These are phyloP conservation scores for Chlorella sp. DNA, from an alignment of 139 green algal species.

Conservation along the genomic window DNA sequence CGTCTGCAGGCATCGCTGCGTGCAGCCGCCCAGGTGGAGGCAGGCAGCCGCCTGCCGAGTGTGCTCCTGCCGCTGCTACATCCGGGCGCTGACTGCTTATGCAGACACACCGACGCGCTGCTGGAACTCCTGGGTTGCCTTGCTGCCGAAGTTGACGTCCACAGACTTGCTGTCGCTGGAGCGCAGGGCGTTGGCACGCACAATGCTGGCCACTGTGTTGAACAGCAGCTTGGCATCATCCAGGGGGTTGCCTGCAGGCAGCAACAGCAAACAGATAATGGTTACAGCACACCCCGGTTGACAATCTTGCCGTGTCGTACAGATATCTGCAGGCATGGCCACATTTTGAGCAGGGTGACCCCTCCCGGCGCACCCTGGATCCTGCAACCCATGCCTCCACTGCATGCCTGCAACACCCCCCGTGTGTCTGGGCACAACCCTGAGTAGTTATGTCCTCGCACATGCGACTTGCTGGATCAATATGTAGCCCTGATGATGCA, in stretches of 20 bases:
- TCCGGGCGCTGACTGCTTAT: too few species aligned
- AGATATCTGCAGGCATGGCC: neutral
- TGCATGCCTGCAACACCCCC: neutral
- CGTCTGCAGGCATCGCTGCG: too few species aligned
- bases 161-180: neutral
- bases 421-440: too few species aligned
- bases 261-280: too few species aligned
- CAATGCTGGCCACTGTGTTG: conserved; percentile 79
- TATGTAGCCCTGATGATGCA: neutral
- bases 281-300: too few species aligned
- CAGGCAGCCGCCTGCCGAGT: too few species aligned
- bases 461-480: neutral
- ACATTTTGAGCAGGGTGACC: neutral
- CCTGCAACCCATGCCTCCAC: neutral
- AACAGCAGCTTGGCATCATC: conserved; percentile 95
- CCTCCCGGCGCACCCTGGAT: neutral
- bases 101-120: too few species aligned
- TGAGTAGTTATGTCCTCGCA: too few species aligned
- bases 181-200: conserved; percentile 92
- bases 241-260: conserved; percentile 91
- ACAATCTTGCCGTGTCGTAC: too few species aligned
- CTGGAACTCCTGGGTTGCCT: neutral
- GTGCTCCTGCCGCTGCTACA: too few species aligned
- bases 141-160: neutral
- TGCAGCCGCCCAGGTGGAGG: too few species aligned